Conservation (phyloP, 345 rosid species). For the Eucalyptus polybractea region DNA sequence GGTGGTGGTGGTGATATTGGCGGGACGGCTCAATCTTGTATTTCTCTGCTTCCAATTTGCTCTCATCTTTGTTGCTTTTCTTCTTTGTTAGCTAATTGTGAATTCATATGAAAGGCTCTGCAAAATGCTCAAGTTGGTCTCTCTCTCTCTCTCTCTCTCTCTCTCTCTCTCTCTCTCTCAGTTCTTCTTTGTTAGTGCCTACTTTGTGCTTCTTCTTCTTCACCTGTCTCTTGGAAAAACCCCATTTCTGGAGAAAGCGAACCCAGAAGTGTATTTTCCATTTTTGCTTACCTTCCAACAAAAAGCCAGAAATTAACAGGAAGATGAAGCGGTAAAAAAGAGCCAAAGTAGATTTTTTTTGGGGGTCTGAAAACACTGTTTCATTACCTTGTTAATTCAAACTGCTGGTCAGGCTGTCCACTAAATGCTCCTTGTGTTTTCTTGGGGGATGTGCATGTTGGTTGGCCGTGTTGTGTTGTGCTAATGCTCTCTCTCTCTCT, state of each 20-base stretch:
- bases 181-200: neutral
- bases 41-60: neutral
- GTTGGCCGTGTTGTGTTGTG: neutral
- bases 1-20: conserved; percentile 28
- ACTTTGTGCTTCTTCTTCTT: neutral
- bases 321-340: neutral
- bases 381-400: neutral
- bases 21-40: conserved; percentile 39
- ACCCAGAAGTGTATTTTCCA: neutral
- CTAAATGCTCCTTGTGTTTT: neutral
- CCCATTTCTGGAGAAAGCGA: neutral
- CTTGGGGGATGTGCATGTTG: neutral
- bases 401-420: neutral
- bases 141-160: neutral
- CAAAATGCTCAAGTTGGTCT: neutral
- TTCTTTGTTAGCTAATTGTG: neutral
- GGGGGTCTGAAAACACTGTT: neutral
- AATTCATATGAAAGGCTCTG: neutral
- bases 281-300: neutral
- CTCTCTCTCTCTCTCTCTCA: neutral
- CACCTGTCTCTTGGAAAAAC: neutral
- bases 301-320: neutral
- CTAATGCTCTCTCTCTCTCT: neutral
- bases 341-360: neutral
- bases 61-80: neutral